Percentiles rank a stretch among this genome's conserved stretches.
Conservation (phyloP, 164 flowering plant genomes). For the Magnolia kwangsiensis region DNA sequence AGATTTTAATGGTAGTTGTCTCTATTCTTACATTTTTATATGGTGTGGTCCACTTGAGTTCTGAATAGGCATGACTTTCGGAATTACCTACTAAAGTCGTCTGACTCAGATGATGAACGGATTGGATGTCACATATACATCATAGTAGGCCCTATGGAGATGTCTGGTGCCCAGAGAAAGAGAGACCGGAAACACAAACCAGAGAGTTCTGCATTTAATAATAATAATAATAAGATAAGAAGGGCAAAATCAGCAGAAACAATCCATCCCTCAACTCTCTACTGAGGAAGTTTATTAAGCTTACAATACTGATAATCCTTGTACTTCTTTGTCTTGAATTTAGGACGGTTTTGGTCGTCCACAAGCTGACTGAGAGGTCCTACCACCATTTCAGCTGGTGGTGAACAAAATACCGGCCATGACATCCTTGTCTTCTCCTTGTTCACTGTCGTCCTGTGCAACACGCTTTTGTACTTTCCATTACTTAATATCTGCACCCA, state of each 20-base stretch:
- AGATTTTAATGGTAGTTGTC: no score
- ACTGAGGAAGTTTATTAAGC: conserved; percentile 75
- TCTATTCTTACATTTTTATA: no score
- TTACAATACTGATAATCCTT: conserved; percentile 65
- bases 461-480: conserved; percentile 51
- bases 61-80: no score
- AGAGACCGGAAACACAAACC: not conserved
- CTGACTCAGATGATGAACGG: not conserved
- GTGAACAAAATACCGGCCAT: conserved; percentile 60
- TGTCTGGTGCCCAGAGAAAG: not conserved
- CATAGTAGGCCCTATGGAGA: not conserved
- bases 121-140: no score
- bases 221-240: not conserved
- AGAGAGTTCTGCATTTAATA: not conserved
- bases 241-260: not conserved
- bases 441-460: conserved; percentile 51
- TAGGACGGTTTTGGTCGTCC: conserved; percentile 42
- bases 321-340: conserved; percentile 60
- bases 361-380: conserved; percentile 70
- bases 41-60: no score
- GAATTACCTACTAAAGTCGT: no score
- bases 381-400: conserved; percentile 46
- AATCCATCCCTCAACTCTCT: not conserved
- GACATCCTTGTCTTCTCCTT: conserved; percentile 62
- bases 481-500: conserved; percentile 51